A percentile compares a stretch with the other conserved stretches of the same genome.
These are phyloP conservation scores for Medicago arabica DNA, from an alignment of 306 rosid genomes.

Conservation along the genomic window DNA sequence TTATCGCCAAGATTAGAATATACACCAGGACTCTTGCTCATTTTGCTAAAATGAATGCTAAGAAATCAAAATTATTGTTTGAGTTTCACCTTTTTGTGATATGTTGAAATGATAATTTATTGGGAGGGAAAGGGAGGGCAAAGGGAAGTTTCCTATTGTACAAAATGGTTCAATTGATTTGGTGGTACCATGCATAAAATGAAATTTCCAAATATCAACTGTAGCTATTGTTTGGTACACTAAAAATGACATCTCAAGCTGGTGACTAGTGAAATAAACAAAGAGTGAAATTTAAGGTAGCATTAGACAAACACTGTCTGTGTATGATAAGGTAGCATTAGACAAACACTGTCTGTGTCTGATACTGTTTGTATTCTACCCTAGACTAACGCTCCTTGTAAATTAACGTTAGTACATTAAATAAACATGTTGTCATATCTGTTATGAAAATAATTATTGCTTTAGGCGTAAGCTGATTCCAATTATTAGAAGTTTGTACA, in stretches of 20 bases:
- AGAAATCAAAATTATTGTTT: slow-evolving; percentile 34
- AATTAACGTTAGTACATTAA: background rate
- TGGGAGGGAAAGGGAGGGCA: slow-evolving; percentile 38
- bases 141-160: slow-evolving; percentile 68
- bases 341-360: slow-evolving; percentile 13
- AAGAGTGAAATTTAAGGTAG: slow-evolving; percentile 43
- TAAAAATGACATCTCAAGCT: slow-evolving; percentile 16
- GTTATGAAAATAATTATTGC: slow-evolving; percentile 35
- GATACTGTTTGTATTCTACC: slow-evolving; percentile 4
- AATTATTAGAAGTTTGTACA: slow-evolving; percentile 10
- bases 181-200: slow-evolving; percentile 28
- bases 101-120: slow-evolving; percentile 49
- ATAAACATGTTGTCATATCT: background rate
- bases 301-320: too few species aligned
- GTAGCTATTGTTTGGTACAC: slow-evolving; percentile 15
- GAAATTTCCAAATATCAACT: slow-evolving; percentile 60
- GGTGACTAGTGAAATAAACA: slow-evolving; percentile 26
- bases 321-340: slow-evolving; percentile 31
- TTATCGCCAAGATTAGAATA: slow-evolving; percentile 65
- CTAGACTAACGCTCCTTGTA: background rate
- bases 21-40: slow-evolving; percentile 57
- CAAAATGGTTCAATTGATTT: slow-evolving; percentile 28
- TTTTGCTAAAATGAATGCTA: slow-evolving; percentile 38
- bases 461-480: slow-evolving; percentile 36
- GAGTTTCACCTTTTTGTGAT: slow-evolving; percentile 43